phyloP scores from a whole-genome alignment of 305 asterid genomes.

The Fraxinus angustifolia region DNA sequence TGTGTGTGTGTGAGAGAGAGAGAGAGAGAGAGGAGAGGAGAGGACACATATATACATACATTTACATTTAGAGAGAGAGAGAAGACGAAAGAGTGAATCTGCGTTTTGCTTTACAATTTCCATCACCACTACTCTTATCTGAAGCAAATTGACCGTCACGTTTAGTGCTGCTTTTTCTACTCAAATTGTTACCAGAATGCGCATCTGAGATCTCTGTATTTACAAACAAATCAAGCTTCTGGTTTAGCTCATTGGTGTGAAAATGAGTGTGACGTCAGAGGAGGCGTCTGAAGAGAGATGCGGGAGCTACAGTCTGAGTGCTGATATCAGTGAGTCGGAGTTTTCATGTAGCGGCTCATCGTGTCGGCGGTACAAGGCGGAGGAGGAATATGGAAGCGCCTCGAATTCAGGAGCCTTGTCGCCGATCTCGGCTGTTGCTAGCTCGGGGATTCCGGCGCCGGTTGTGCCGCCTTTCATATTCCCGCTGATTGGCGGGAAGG shows the following conservation, averaged over 20 bases:
- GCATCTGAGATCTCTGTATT: conserved; percentile 43
- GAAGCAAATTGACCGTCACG: conserved; percentile 27
- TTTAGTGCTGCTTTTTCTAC: conserved; percentile 4
- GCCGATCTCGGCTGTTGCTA: conserved; percentile 37
- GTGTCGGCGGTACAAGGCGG: conserved; percentile 39
- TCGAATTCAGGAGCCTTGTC: conserved; percentile 66
- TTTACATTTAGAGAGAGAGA: conserved; percentile 2
- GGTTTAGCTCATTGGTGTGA: not conserved
- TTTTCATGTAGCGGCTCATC: conserved; percentile 47
- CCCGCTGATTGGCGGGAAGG: conserved; percentile 70
- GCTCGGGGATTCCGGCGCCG: conserved; percentile 39
- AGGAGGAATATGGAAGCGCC: conserved; percentile 44
- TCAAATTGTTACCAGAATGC: conserved; percentile 15
- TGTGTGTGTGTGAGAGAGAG: not conserved
- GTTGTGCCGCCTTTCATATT: conserved; percentile 53
- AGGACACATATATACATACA: not conserved
- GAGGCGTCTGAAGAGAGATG: conserved; percentile 67
- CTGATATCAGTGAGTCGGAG: conserved; percentile 93
- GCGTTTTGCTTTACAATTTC: conserved; percentile 35
- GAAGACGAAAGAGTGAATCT: conserved; percentile 13
- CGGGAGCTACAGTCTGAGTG: conserved; percentile 90
- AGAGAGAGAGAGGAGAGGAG: not conserved
- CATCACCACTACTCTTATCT: conserved; percentile 31
- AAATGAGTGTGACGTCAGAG: conserved; percentile 77
- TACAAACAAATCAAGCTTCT: not conserved